These are phyloP conservation scores for Skeletonema menzelii DNA, from an alignment of 108 stramenopile genomes.

Conservation along the genomic window DNA sequence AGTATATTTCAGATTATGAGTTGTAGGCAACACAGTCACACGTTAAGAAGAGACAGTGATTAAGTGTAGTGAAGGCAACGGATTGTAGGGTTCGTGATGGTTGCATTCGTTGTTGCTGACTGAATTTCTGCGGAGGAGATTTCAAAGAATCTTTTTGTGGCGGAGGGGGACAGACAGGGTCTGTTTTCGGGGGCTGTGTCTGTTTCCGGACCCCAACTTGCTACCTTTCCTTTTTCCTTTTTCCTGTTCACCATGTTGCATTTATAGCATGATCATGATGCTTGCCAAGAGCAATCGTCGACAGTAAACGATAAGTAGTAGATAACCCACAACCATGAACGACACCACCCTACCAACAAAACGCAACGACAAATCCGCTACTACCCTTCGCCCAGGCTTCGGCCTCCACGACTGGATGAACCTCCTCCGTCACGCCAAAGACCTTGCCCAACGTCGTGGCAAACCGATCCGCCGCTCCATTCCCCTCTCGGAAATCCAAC, in stretches of 20 bases:
- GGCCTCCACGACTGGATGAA: conserved; percentile 84
- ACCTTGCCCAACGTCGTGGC: conserved; percentile 71
- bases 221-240: neutral
- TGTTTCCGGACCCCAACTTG: too few relatives aligned
- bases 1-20: too few relatives aligned
- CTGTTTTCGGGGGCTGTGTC: neutral
- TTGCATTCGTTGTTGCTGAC: neutral
- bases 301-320: too few relatives aligned
- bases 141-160: neutral
- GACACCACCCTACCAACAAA: conserved; percentile 40
- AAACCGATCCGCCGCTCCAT: conserved; percentile 64
- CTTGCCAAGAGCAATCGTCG: too few relatives aligned
- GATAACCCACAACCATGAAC: conserved; percentile 35
- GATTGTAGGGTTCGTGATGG: neutral
- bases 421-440: conserved; percentile 50
- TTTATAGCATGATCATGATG: too few relatives aligned
- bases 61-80: neutral
- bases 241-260: neutral
- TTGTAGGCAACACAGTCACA: neutral
- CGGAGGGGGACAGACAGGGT: neutral
- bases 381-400: conserved; percentile 60
- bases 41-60: neutral
- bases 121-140: neutral
- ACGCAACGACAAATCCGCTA: neutral
- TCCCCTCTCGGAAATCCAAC: conserved; percentile 57